These are phyloP conservation scores for Ceratocystis lukuohia DNA, from an alignment of 2,329 filamentous ascomycete genomes.

Conservation along the genomic window DNA sequence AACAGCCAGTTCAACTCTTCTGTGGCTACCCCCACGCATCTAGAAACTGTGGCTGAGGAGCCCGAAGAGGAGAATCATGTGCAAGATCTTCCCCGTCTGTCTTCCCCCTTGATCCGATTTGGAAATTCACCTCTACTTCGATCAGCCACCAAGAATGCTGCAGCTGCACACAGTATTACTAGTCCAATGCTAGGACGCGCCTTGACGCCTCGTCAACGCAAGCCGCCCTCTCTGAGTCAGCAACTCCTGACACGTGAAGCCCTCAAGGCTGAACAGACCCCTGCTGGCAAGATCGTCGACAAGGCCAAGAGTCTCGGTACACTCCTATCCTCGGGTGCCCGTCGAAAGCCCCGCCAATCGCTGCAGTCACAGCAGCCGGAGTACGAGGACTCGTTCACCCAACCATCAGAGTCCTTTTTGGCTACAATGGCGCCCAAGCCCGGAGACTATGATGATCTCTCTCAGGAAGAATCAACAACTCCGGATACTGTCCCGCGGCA, in stretches of 20 bases:
- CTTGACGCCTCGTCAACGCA: conserved; percentile 29
- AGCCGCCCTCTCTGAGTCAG: conserved; percentile 26
- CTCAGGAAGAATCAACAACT: conserved; percentile 11
- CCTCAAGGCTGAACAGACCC: conserved; percentile 20
- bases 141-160: conserved; percentile 15
- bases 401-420: conserved; percentile 7
- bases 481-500: neutral
- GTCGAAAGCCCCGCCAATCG: conserved; percentile 12
- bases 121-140: conserved; percentile 14
- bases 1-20: neutral
- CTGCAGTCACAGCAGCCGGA: neutral
- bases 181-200: conserved; percentile 19
- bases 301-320: neutral
- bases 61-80: neutral
- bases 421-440: neutral
- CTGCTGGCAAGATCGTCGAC: neutral
- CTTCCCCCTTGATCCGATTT: conserved; percentile 11
- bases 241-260: conserved; percentile 27
- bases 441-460: neutral
- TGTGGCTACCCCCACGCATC: neutral
- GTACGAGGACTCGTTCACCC: conserved; percentile 1
- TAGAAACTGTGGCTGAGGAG: conserved; percentile 10
- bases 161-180: conserved; percentile 8
- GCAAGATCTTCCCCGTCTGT: neutral
- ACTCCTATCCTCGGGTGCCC: conserved; percentile 14